Evolutionary conservation across 2,329 filamentous ascomycete genomes (phyloP).

Genomic region (Remersonia thermophila): DNA sequence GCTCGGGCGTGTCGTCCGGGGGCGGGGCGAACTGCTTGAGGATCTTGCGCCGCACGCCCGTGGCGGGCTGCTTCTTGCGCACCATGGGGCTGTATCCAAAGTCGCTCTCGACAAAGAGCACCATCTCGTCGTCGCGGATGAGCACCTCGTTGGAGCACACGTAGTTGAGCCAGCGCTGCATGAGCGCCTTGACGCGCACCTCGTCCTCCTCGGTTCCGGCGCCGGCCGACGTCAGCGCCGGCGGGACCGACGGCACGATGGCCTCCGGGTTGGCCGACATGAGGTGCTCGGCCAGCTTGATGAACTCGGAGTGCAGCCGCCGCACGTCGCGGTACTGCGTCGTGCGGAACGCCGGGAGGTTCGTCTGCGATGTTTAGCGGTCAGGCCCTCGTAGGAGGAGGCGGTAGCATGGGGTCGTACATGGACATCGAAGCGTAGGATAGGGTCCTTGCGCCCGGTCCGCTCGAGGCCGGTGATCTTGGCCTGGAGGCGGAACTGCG

Average conservation of each 20-base stretch:
- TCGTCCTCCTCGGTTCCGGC: slow-evolving; percentile 96
- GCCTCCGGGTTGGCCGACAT: slow-evolving; percentile 97
- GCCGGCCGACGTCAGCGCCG: slow-evolving; percentile 86
- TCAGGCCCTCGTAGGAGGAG: background rate
- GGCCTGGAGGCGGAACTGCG: slow-evolving; percentile 75
- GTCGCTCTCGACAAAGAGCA: slow-evolving; percentile 97
- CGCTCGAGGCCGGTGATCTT: slow-evolving; percentile 92
- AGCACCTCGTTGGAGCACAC: slow-evolving; percentile 86
- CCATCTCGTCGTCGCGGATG: slow-evolving; percentile 92
- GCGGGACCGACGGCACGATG: slow-evolving; percentile 84
- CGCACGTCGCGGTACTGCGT: slow-evolving; percentile 97
- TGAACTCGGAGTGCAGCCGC: slow-evolving; percentile 87
- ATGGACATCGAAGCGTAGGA: slow-evolving; percentile 90
- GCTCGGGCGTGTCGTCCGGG: slow-evolving; percentile 90
- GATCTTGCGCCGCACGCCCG: slow-evolving; percentile 85
- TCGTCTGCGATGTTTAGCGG: slow-evolving; percentile 56
- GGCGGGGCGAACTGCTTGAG: slow-evolving; percentile 97
- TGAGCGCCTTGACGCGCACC: slow-evolving; percentile 67
- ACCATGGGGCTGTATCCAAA: slow-evolving; percentile 96
- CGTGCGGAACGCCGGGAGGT: slow-evolving; percentile 93
- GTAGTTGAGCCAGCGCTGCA: slow-evolving; percentile 93
- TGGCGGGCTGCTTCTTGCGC: slow-evolving; percentile 91
- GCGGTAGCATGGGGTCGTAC: slow-evolving; percentile 40
- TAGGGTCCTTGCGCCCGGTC: slow-evolving; percentile 88
- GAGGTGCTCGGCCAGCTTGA: slow-evolving; percentile 90